phyloP scores from a whole-genome alignment of 306 rosid species.

The Cucurbita moschata region DNA sequence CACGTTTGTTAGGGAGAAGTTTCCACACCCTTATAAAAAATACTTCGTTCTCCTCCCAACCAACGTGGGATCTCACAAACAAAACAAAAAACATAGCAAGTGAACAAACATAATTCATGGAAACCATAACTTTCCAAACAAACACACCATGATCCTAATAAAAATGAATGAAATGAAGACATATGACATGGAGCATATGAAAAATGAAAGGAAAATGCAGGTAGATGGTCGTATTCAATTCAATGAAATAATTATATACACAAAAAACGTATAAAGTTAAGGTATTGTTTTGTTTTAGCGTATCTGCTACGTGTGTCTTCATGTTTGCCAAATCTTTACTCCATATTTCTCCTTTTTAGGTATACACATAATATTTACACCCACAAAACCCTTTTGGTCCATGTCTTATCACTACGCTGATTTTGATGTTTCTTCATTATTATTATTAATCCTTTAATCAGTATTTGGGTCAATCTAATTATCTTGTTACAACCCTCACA shows the following conservation, averaged over 20 bases:
- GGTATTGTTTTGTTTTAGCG: not conserved
- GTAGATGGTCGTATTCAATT: not conserved
- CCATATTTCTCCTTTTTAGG: conserved; percentile 2
- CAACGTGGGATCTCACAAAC: no score
- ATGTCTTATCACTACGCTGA: not conserved
- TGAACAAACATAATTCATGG: no score
- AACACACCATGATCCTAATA: no score
- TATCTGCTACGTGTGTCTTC: conserved; percentile 2
- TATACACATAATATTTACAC: not conserved
- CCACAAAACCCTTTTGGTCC: not conserved
- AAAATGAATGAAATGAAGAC: no score
- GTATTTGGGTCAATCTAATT: not conserved
- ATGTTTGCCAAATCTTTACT: conserved; percentile 8
- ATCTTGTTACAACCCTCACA: not conserved
- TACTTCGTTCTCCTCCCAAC: no score
- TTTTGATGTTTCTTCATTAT: no score
- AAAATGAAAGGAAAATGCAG: not conserved
- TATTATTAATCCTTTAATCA: not conserved
- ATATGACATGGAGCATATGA: no score
- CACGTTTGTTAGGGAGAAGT: no score
- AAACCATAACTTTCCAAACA: no score
- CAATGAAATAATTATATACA: not conserved
- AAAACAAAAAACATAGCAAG: no score
- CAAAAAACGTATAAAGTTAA: not conserved
- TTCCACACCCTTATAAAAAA: no score